Evolutionary conservation across 2,329 filamentous ascomycete species (phyloP), one percentile per base, ranked within the genome.

Genomic region (Penicillium sp.): DNA sequence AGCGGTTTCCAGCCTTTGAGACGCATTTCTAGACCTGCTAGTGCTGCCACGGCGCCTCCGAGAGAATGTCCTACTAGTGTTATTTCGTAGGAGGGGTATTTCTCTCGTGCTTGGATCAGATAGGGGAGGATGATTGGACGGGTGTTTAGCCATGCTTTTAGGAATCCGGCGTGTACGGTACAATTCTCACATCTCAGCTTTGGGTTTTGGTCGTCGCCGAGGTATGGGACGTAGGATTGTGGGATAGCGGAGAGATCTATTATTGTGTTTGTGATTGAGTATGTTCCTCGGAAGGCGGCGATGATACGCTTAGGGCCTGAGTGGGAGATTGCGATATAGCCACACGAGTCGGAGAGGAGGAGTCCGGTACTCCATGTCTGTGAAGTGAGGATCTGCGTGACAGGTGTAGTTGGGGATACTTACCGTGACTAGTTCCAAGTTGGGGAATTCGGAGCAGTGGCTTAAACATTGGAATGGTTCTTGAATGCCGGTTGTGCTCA

Each of bases 201-300:
- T 8, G 69, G 58, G 18, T 71, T 13, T 7, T 18, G 15, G 20
- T 40, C 68, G 15, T 72, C 67, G 20, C 75, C 77, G 78, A 88
- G 87, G 66, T 96, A 98, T 0, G 93, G 91, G 1, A 90, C 81
- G 65, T 97, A 98, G 67, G 88, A 82, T 68, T 97, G 92, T 10
- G 90, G 91, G 2, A 92, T 78, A 1, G 90, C 95, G 55, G 88
- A 90, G 47, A 98, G 78, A 72, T 98, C 93, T 43, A 90, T 80
- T 54, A 98, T 85, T 10, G 91, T 91, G 68, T 97, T 95, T 46
- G 89, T 81, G 61, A 98, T 80, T 58, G 90, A 95, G 71, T 97
- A 96, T 12, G 93, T 97, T 23, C 93, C 93, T 41, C 93, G 84
- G 64, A 97, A 97, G 7, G 90, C 91, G 32, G 97, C 81, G 40